Percentiles rank a stretch among this genome's conserved stretches.
These are phyloP conservation scores for Pleurotus eryngii DNA, from an alignment of 768 basidiomycete genomes.

Conservation along the genomic window DNA sequence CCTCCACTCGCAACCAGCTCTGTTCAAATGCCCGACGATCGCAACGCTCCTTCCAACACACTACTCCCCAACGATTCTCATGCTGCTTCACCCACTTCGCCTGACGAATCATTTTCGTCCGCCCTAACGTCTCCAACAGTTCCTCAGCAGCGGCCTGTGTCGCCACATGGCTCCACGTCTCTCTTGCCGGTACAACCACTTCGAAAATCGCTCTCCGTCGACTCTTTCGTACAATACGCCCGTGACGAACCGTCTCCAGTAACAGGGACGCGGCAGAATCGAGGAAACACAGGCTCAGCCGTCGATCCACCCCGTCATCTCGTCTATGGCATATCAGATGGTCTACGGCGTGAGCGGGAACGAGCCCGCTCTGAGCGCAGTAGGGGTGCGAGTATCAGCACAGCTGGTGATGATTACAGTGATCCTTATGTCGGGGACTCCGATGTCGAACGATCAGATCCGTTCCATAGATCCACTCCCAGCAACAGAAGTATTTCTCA, in stretches of 20 bases:
- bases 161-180: slow-evolving; percentile 22
- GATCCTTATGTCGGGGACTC: slow-evolving; percentile 39
- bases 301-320: slow-evolving; percentile 29
- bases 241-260: slow-evolving; percentile 29
- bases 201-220: slow-evolving; percentile 75
- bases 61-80: not conserved
- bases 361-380: slow-evolving; percentile 37
- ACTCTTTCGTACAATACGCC: slow-evolving; percentile 60
- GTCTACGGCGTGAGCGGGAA: slow-evolving; percentile 19
- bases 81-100: not conserved
- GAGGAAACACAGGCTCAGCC: slow-evolving; percentile 33
- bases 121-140: slow-evolving; percentile 15
- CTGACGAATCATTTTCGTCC: slow-evolving; percentile 16
- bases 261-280: slow-evolving; percentile 31
- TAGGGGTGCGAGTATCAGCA: slow-evolving; percentile 56
- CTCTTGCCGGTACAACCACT: slow-evolving; percentile 38
- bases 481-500: slow-evolving; percentile 46
- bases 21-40: not conserved
- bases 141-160: slow-evolving; percentile 14
- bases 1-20: not conserved
- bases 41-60: not conserved
- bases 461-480: slow-evolving; percentile 34
- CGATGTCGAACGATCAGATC: slow-evolving; percentile 53
- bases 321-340: slow-evolving; percentile 19
- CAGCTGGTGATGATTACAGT: slow-evolving; percentile 38